A percentile compares a stretch with the other conserved stretches of the same genome.
These are phyloP conservation scores for Pugionium cornutum DNA, from an alignment of 345 rosid species.

Conservation along the genomic window DNA sequence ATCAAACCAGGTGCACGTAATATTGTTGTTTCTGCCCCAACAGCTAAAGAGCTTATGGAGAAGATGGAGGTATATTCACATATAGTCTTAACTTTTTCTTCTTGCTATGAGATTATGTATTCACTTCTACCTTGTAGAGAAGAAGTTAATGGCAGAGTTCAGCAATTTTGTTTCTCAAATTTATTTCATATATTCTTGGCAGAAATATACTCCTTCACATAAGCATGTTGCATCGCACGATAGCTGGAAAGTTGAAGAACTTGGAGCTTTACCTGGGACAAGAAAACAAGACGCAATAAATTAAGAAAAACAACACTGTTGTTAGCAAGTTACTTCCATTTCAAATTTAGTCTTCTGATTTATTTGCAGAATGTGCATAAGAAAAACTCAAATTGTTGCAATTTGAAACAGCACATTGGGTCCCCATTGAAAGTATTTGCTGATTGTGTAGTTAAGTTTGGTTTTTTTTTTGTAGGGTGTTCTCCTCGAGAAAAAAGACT, in stretches of 20 bases:
- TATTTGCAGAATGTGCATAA: constrained; percentile 32
- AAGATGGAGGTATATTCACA: constrained; percentile 79
- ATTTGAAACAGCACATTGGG: constrained; percentile 26
- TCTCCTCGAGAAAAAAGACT: not conserved
- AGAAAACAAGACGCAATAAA: constrained; percentile 36
- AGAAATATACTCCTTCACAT: constrained; percentile 74
- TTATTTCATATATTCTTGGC: constrained; percentile 30
- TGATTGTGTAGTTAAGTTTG: constrained; percentile 27
- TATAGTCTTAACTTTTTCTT: constrained; percentile 6
- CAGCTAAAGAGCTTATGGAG: constrained; percentile 79
- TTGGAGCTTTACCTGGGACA: constrained; percentile 56
- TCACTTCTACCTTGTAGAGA: constrained; percentile 1
- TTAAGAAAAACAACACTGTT: not conserved
- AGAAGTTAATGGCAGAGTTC: not conserved
- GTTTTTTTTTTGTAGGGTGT: not conserved
- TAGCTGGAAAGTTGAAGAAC: constrained; percentile 85
- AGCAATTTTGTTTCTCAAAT: no score
- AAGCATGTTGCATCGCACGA: constrained; percentile 79
- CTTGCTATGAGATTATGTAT: not conserved
- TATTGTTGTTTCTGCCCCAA: constrained; percentile 79
- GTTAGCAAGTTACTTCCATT: constrained; percentile 26
- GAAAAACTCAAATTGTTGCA: constrained; percentile 34
- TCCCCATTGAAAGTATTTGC: constrained; percentile 28
- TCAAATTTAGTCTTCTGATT: constrained; percentile 28
- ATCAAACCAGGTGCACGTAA: constrained; percentile 82